Evolutionary conservation across 1,284 basidiomycete genomes (phyloP).

Genomic region (Fistulinella cinereoalba): DNA sequence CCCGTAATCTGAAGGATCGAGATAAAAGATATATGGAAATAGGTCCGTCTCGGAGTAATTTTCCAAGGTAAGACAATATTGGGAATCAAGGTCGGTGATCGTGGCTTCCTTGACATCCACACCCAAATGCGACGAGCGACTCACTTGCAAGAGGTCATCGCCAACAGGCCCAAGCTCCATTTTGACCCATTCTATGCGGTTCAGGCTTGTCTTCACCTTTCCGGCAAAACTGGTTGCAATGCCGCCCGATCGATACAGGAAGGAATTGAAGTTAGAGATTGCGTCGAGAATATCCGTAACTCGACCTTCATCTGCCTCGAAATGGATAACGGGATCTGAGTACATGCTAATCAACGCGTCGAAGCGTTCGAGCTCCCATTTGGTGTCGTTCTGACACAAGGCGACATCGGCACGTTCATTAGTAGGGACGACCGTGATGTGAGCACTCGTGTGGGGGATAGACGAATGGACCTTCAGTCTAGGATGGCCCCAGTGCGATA

Average conservation of each 20-base stretch:
- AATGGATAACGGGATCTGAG: conserved; percentile 1
- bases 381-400: neutral
- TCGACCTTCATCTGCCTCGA: conserved; percentile 4
- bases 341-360: conserved; percentile 12
- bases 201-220: conserved; percentile 11
- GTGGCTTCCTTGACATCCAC: conserved; percentile 8
- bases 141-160: conserved; percentile 8
- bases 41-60: conserved; percentile 19
- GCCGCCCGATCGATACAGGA: conserved; percentile 15
- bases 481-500: conserved; percentile 17
- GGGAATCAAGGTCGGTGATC: conserved; percentile 10
- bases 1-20: conserved; percentile 24
- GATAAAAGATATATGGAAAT: conserved; percentile 26
- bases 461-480: conserved; percentile 13
- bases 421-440: conserved; percentile 5
- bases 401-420: conserved; percentile 10
- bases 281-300: conserved; percentile 9
- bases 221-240: conserved; percentile 9
- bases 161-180: conserved; percentile 7
- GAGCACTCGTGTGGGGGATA: neutral
- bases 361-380: conserved; percentile 18
- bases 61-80: conserved; percentile 21
- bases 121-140: conserved; percentile 3
- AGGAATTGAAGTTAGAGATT: conserved; percentile 22
- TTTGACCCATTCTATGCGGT: conserved; percentile 1